Conservation (phyloP, 2,329 filamentous ascomycete genomes). For the Colletotrichum cereale region DNA sequence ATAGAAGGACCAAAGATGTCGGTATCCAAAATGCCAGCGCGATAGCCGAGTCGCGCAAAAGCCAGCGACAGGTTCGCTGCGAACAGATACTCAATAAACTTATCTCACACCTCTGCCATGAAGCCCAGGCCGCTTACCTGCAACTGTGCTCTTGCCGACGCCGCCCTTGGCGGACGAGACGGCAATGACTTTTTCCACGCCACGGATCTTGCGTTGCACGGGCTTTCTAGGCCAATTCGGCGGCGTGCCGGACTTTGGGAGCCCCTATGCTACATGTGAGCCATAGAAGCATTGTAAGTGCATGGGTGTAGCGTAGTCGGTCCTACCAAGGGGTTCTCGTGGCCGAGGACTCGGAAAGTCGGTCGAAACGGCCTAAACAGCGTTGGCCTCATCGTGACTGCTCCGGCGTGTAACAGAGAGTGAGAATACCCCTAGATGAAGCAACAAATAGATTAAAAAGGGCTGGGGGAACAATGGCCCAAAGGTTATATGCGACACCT, state of each 20-base stretch:
- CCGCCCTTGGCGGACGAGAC: constrained; percentile 97
- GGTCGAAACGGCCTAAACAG: constrained; percentile 52
- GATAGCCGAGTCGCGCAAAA: constrained; percentile 84
- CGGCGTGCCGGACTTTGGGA: constrained; percentile 79
- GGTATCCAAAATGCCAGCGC: constrained; percentile 90
- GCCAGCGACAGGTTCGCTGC: constrained; percentile 84
- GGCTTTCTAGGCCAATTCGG: constrained; percentile 78
- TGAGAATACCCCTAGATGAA: not conserved
- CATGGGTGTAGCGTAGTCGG: not conserved
- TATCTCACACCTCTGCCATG: not conserved
- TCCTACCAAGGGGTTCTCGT: constrained; percentile 90
- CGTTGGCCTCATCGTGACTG: constrained; percentile 54
- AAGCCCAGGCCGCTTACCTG: constrained; percentile 65
- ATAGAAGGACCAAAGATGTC: constrained; percentile 98
- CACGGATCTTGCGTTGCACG: constrained; percentile 81
- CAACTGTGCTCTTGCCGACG: constrained; percentile 96
- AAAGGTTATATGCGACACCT: not conserved
- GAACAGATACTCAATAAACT: constrained; percentile 41
- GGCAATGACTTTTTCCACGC: constrained; percentile 93
- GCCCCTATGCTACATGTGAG: constrained; percentile 68
- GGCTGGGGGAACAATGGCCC: not conserved
- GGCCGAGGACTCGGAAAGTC: constrained; percentile 56
- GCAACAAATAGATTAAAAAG: not conserved
- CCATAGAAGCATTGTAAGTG: not conserved
- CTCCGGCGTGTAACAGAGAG: not conserved